Conservation (phyloP, 2,329 filamentous ascomycete genomes). For the Penicillium sp. region DNA sequence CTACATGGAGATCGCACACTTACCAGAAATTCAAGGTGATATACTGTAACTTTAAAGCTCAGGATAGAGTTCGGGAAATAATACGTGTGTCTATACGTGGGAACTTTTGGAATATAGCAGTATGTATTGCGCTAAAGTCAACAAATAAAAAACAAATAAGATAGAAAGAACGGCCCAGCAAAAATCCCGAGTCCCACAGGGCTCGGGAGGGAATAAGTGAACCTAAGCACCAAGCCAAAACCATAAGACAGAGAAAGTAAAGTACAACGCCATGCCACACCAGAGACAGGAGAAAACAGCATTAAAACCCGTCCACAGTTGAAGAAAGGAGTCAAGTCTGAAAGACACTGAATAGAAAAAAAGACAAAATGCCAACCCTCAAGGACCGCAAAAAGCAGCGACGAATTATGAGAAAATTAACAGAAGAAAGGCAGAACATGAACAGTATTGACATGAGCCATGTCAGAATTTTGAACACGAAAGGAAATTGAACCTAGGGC, state of each 20-base stretch:
- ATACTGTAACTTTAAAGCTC: no score
- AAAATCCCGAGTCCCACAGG: slow-evolving; percentile 1
- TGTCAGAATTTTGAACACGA: slow-evolving; percentile 33
- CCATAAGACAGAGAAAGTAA: slow-evolving; percentile 20
- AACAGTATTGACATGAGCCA: slow-evolving; percentile 26
- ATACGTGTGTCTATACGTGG: no score
- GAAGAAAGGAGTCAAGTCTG: slow-evolving; percentile 13
- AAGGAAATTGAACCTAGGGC: slow-evolving; percentile 19
- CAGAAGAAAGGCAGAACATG: slow-evolving; percentile 20
- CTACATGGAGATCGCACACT: no score
- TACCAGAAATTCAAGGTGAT: no score
- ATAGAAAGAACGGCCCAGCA: not conserved
- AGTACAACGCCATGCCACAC: slow-evolving; percentile 23
- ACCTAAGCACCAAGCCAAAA: slow-evolving; percentile 24
- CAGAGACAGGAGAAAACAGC: slow-evolving; percentile 13
- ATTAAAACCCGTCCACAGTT: slow-evolving; percentile 19
- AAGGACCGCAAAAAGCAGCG: not conserved
- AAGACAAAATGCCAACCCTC: slow-evolving; percentile 8
- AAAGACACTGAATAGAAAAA: slow-evolving; percentile 1
- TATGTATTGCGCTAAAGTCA: not conserved
- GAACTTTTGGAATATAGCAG: no score
- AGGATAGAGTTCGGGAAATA: no score
- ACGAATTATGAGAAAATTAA: slow-evolving; percentile 16
- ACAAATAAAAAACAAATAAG: not conserved
- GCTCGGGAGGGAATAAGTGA: slow-evolving; percentile 18